phyloP scores from a whole-genome alignment of 306 rosid genomes.

The Potentilla sterilis region DNA sequence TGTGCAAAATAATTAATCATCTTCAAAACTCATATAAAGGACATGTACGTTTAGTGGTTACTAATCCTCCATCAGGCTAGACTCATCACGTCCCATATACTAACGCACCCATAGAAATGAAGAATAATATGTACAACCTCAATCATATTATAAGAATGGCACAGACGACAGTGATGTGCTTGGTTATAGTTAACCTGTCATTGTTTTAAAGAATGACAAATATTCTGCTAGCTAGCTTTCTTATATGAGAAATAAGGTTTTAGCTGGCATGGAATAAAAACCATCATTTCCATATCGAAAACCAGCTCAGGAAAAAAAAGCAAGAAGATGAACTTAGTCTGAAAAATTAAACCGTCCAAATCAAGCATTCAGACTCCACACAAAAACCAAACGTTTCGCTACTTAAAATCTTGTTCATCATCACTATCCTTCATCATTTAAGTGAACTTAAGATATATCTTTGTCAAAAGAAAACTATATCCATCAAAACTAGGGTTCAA shows the following conservation, averaged over 20 bases:
- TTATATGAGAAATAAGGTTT: constrained; percentile 3
- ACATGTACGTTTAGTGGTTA: not conserved
- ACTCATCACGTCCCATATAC: not conserved
- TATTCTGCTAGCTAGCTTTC: constrained; percentile 19
- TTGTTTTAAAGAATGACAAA: constrained; percentile 38
- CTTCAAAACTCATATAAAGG: not conserved
- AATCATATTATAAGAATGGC: constrained; percentile 15
- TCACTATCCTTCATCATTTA: not conserved
- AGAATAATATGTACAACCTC: not conserved
- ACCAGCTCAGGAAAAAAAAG: not conserved
- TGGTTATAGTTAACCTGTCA: constrained; percentile 37
- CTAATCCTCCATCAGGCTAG: not conserved
- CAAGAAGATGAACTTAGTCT: not conserved
- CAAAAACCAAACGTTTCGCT: constrained; percentile 4
- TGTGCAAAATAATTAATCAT: not conserved
- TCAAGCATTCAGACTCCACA: constrained; percentile 22
- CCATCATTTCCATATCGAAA: constrained; percentile 19
- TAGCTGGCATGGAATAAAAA: too few relatives aligned
- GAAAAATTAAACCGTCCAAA: not conserved
- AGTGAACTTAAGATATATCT: not conserved
- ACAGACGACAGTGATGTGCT: constrained; percentile 16
- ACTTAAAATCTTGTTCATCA: constrained; percentile 1
- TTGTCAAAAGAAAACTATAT: too few relatives aligned
- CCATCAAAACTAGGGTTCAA: not conserved
- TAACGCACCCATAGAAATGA: not conserved